Base-by-base conservation (phyloP, 129 eudicot species). In the Lactuca sativa region DNA sequence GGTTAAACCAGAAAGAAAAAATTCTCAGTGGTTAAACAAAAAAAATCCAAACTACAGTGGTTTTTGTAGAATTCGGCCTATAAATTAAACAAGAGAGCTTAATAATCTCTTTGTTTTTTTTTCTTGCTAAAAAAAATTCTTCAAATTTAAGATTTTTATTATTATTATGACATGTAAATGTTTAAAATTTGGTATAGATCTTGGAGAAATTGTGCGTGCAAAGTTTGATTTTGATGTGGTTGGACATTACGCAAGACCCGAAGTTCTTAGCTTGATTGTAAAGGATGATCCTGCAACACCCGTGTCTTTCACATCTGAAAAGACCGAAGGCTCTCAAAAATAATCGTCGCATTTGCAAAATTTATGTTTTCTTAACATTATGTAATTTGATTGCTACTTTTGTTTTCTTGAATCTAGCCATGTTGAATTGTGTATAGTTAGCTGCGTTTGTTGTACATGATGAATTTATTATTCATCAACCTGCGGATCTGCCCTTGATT, bases 171-270 rank as follows among this genome's bases (percentile, higher is more conserved):
- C 33, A 51, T 67, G 41, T 13, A 43, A 6, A 55, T 69, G 71
- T 37, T 16, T 32, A 40, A 17, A 17, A 16, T 67, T 36, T 62
- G 78, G 54, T 66, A 44, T 72, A 93, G 98, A 93, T 85, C 82
- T 93, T 13, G 96, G 92, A 55, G 98, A 93, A 30, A 84, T 93
- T 17, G 92, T 80, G 56, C 95, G 91, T 0, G 96, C 90, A 18
- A 93, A 93, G 76, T 93, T 89, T 36, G 92, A 80, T 72, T 93
- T 93, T 69, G 99, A 93, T n/a, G 99, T 89, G 51, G 95, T 93
- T 31, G 99, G 99, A 8, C 99, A 93, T 76, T 93, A 90, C 73
- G 77, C 99, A 10, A 86, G 97, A 34, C 95, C 99, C 33, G 99
- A 93, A 74, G 78, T 90, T 36, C 86, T 93, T 48, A 90, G 92